phyloP scores from a whole-genome alignment of 108 stramenopile genomes.

The Cyclostephanos tholiformis region DNA sequence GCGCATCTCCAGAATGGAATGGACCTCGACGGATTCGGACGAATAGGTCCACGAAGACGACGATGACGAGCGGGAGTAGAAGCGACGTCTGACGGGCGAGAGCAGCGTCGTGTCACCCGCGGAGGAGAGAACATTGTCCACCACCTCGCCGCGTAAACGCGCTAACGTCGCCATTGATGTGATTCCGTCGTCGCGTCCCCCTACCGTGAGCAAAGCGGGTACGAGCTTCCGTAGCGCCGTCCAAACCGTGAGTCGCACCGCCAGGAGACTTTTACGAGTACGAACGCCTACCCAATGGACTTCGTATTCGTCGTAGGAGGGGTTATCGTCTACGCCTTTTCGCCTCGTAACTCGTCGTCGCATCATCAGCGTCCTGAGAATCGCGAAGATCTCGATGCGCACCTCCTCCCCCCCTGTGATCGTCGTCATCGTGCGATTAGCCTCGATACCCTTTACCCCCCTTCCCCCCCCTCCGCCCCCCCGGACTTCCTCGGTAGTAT shows the following conservation, averaged over 20 bases:
- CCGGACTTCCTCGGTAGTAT: background rate
- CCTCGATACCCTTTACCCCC: background rate
- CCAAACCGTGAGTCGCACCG: constrained; percentile 42
- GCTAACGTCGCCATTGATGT: background rate
- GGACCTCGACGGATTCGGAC: constrained; percentile 16
- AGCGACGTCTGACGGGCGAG: background rate
- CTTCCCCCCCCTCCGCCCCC: background rate
- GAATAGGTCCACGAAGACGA: constrained; percentile 29
- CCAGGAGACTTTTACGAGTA: constrained; percentile 30
- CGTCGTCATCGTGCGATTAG: background rate
- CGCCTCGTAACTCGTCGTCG: background rate
- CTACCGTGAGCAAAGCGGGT: background rate
- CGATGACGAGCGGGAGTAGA: too few species aligned
- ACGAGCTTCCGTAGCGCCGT: constrained; percentile 18
- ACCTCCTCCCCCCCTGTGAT: constrained; percentile 8
- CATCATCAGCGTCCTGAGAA: background rate
- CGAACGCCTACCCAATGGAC: background rate
- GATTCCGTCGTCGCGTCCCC: background rate
- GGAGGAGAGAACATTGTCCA: constrained; percentile 19
- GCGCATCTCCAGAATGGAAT: constrained; percentile 29
- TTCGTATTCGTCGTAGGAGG: constrained; percentile 1
- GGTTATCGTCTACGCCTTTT: background rate
- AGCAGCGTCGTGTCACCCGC: constrained; percentile 16
- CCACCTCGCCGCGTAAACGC: constrained; percentile 1
- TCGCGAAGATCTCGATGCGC: constrained; percentile 31